A percentile compares a stretch with the other conserved stretches of the same genome.
These are phyloP conservation scores for Aspergillus fischeri DNA, from an alignment of 2,329 filamentous ascomycete species.

Conservation along the genomic window DNA sequence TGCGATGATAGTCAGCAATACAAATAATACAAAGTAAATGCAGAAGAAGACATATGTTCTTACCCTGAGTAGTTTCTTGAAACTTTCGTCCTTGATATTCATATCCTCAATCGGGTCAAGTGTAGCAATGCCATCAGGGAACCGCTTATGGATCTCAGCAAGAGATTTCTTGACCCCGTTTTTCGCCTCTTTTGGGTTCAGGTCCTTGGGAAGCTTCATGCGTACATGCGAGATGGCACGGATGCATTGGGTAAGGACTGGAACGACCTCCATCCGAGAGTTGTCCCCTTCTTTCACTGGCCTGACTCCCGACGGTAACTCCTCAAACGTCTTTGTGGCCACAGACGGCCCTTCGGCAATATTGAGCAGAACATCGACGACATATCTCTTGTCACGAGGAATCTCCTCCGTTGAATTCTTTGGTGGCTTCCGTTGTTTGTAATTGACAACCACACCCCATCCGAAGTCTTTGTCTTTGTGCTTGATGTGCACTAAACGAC, in stretches of 20 bases:
- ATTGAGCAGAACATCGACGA: slow-evolving; percentile 75
- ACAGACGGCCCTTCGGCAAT: slow-evolving; percentile 53
- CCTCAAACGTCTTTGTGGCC: slow-evolving; percentile 56
- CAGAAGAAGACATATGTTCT: slow-evolving; percentile 14
- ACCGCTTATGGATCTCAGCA: slow-evolving; percentile 76
- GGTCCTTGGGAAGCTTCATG: slow-evolving; percentile 75
- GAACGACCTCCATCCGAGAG: slow-evolving; percentile 74
- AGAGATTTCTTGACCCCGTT: slow-evolving; percentile 65
- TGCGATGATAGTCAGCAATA: slow-evolving; percentile 37
- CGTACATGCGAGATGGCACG: slow-evolving; percentile 80
- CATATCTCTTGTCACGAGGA: slow-evolving; percentile 69
- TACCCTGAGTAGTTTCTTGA: slow-evolving; percentile 79
- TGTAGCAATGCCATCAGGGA: slow-evolving; percentile 85
- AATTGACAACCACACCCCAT: slow-evolving; percentile 86
- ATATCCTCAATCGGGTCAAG: slow-evolving; percentile 95
- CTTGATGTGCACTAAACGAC: slow-evolving; percentile 84
- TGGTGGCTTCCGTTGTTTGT: slow-evolving; percentile 59
- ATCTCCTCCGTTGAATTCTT: slow-evolving; percentile 66
- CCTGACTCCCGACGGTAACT: slow-evolving; percentile 59
- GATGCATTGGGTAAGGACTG: slow-evolving; percentile 79
- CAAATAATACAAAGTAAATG: not conserved
- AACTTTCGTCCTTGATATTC: slow-evolving; percentile 85
- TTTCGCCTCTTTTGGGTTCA: slow-evolving; percentile 64
- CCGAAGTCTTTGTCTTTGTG: slow-evolving; percentile 79
- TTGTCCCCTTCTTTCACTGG: slow-evolving; percentile 61